Percentiles rank a stretch among this genome's conserved stretches.
phyloP scores from a whole-genome alignment of 2,329 filamentous ascomycete genomes.

The Sclerotinia subarctica region DNA sequence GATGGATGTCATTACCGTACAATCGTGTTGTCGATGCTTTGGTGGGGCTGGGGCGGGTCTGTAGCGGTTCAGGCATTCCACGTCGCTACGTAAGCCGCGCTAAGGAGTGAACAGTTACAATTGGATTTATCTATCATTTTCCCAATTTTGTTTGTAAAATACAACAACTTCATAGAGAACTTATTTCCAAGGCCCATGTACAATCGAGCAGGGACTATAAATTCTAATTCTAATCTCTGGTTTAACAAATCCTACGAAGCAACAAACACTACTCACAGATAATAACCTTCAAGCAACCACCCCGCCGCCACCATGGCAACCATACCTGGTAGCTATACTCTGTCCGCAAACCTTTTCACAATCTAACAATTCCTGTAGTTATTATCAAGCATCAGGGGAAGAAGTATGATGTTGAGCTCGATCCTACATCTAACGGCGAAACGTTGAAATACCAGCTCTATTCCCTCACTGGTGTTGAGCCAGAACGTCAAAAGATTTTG shows the following conservation, averaged over 20 bases:
- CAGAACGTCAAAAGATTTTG: constrained; percentile 92
- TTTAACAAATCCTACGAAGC: neutral
- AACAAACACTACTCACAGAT: neutral
- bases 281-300: neutral
- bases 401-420: constrained; percentile 90
- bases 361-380: constrained; percentile 52
- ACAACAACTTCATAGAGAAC: neutral
- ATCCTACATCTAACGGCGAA: constrained; percentile 79
- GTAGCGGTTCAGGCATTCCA: constrained; percentile 30
- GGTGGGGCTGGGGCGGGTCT: constrained; percentile 20
- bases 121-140: constrained; percentile 22
- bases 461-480: constrained; percentile 92
- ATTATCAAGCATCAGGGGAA: constrained; percentile 94
- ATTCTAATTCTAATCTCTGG: constrained; percentile 1
- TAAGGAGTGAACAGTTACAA: constrained; percentile 19
- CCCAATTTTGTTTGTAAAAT: constrained; percentile 3
- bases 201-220: neutral
- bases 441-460: constrained; percentile 95
- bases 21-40: constrained; percentile 27
- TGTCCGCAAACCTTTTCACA: no score
- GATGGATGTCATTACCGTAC: constrained; percentile 18
- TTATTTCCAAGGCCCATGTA: neutral
- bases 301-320: constrained; percentile 36
- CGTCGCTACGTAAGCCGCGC: constrained; percentile 26
- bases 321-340: constrained; percentile 36